phyloP scores from a whole-genome alignment of 208 protist species.

The Crithidia brevicula region DNA sequence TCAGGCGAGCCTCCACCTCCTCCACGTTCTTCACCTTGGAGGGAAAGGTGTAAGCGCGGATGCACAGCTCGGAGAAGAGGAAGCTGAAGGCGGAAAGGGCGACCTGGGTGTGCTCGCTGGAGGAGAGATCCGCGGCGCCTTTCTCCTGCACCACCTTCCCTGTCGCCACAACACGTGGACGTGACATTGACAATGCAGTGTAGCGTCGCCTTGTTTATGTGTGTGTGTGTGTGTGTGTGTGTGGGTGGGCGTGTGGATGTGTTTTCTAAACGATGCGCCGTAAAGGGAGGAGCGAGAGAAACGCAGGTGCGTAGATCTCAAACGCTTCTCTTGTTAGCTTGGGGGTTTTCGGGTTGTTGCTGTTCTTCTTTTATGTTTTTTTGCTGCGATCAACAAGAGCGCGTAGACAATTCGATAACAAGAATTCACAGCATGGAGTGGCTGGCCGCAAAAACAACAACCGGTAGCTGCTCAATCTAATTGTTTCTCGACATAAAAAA shows the following conservation, averaged over 20 bases:
- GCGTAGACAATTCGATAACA: too few relatives aligned
- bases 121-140: conserved; percentile 27
- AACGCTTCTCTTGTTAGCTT: too few relatives aligned
- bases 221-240: not conserved
- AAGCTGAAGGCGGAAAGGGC: conserved; percentile 85
- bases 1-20: conserved; percentile 79
- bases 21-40: conserved; percentile 76
- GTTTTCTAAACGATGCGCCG: too few relatives aligned
- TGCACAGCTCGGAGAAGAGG: conserved; percentile 86
- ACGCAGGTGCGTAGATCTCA: too few relatives aligned
- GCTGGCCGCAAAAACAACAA: too few relatives aligned
- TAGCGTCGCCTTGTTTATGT: not conserved
- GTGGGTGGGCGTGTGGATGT: not conserved
- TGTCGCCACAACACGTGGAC: conserved; percentile 17
- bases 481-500: too few relatives aligned
- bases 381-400: too few relatives aligned
- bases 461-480: too few relatives aligned
- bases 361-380: too few relatives aligned
- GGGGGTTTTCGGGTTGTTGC: too few relatives aligned
- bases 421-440: too few relatives aligned
- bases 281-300: too few relatives aligned
- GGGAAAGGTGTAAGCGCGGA: conserved; percentile 75
- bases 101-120: conserved; percentile 57
- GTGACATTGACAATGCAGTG: conserved; percentile 6
- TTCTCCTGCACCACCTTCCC: conserved; percentile 36